A percentile compares a stretch with the other conserved stretches of the same genome.
Evolutionary conservation across 768 basidiomycete genomes (phyloP).

Genomic region (Hemileccinum impolitum): DNA sequence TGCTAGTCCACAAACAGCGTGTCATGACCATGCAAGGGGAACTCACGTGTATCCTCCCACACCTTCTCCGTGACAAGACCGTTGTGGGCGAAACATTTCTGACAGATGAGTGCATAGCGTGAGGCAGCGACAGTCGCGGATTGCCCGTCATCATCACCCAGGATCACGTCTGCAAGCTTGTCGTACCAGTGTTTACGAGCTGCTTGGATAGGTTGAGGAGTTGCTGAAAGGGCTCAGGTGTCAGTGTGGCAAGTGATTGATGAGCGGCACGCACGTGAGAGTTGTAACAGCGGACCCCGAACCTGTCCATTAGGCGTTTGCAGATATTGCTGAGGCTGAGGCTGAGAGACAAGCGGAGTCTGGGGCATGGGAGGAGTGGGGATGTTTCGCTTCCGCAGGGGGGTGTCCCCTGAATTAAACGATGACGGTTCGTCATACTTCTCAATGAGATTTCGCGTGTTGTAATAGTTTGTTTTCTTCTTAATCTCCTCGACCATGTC

Average conservation of each 20-base stretch:
- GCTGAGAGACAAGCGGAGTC: slow-evolving; percentile 32
- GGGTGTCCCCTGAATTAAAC: slow-evolving; percentile 29
- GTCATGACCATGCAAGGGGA: neutral
- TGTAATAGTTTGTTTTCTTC: slow-evolving; percentile 95
- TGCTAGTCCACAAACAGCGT: neutral
- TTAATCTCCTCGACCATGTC: slow-evolving; percentile 93
- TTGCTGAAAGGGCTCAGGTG: slow-evolving; percentile 24
- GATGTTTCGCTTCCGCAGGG: slow-evolving; percentile 42
- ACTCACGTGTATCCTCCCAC: slow-evolving; percentile 82
- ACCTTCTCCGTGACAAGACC: slow-evolving; percentile 80
- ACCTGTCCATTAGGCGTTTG: slow-evolving; percentile 23
- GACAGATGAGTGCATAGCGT: slow-evolving; percentile 84
- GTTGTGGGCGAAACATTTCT: slow-evolving; percentile 84
- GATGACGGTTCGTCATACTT: slow-evolving; percentile 71
- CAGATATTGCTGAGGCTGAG: slow-evolving; percentile 15
- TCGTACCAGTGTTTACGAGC: slow-evolving; percentile 82
- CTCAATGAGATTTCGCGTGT: slow-evolving; percentile 85
- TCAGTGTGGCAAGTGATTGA: slow-evolving; percentile 8
- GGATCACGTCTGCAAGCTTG: slow-evolving; percentile 79
- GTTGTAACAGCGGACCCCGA: slow-evolving; percentile 31
- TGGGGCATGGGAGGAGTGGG: slow-evolving; percentile 27
- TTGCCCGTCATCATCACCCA: slow-evolving; percentile 69
- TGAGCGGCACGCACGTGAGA: slow-evolving; percentile 35
- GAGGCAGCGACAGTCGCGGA: slow-evolving; percentile 38
- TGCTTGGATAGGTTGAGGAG: slow-evolving; percentile 40